Evolutionary conservation across 768 basidiomycete species (phyloP), one percentile per base, ranked within the genome.

Genomic region (Amanita molliuscula): DNA sequence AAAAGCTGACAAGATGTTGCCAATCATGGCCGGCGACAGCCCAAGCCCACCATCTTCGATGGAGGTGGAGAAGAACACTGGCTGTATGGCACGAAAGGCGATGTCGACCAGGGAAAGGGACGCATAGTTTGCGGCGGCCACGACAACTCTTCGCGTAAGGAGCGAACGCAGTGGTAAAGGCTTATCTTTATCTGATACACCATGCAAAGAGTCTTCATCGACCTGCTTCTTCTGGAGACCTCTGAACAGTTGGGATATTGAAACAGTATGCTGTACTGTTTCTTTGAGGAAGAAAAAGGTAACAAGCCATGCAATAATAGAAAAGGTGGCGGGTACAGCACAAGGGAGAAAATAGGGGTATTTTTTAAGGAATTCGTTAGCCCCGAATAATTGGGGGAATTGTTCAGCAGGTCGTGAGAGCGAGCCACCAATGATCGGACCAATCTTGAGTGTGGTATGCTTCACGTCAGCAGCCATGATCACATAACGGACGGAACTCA

Each of bases 31-130:
- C 3, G 87, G 84, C 18, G 75, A 65, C n/a, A 88, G 65, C 3
- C 83, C 84, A 13, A 88, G 73, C 0, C 87, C 87, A 28, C 86
- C 87, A 11, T 79, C 68, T 20, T 71, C 69, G 48, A 81, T 67
- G 15, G 87, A 83, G 4, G 84, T 87, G n/a, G 84, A 78, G 44
- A 78, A 70, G 64, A 85, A 88, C 21, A 87, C 61, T 0, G 88
- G 87, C 36, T 82, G 79, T 9, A 88, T 64, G 6, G 81, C 74
- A 43, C 77, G 78, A 56, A 77, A 78, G 8, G 80, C 64, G 40
- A 88, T 85, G 51, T 88, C 85, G 36, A 83, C 61, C 4, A 87
- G 63, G 4, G 84, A 77, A 20, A 88, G 71, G 20, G 67, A 60
- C 0, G 75, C 79, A 60, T 88, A 89, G 58, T 88, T 88, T 15